A percentile compares a stretch with the other conserved stretches of the same genome.
Conservation (phyloP, 148 eudicot species). For the Hydrangea macrophylla region DNA sequence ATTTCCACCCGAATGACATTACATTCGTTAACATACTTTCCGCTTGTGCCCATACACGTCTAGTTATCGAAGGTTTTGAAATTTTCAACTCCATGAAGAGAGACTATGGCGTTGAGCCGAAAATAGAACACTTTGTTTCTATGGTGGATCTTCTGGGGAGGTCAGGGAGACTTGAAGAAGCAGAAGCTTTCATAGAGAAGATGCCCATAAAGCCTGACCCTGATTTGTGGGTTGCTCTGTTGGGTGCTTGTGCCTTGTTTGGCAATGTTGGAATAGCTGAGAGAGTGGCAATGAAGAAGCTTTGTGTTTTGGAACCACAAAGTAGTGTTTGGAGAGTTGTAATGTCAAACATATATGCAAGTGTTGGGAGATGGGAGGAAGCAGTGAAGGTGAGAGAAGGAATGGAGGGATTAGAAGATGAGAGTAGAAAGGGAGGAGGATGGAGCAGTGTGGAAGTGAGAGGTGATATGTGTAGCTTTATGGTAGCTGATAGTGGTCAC, state of each 20-base stretch:
- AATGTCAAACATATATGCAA: conserved; percentile 22
- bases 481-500: conserved; percentile 21
- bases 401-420: conserved; percentile 9
- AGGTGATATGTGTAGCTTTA: conserved; percentile 17
- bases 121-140: conserved; percentile 23
- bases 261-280: conserved; percentile 17
- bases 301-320: conserved; percentile 14
- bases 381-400: conserved; percentile 13
- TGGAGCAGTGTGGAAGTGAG: conserved; percentile 29
- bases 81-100: conserved; percentile 14
- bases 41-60: conserved; percentile 31
- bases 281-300: conserved; percentile 19
- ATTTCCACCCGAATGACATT: conserved; percentile 16
- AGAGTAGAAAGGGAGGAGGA: conserved; percentile 23
- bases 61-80: conserved; percentile 15
- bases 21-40: conserved; percentile 18
- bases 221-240: conserved; percentile 22
- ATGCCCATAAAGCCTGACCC: conserved; percentile 22
- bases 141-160: conserved; percentile 25
- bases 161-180: conserved; percentile 28
- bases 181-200: conserved; percentile 14
- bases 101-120: conserved; percentile 10
- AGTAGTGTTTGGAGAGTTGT: conserved; percentile 17
- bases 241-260: conserved; percentile 20
- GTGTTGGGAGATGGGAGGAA: conserved; percentile 21